phyloP scores from a whole-genome alignment of 1,284 basidiomycete species.

The Tilletia walkeri region DNA sequence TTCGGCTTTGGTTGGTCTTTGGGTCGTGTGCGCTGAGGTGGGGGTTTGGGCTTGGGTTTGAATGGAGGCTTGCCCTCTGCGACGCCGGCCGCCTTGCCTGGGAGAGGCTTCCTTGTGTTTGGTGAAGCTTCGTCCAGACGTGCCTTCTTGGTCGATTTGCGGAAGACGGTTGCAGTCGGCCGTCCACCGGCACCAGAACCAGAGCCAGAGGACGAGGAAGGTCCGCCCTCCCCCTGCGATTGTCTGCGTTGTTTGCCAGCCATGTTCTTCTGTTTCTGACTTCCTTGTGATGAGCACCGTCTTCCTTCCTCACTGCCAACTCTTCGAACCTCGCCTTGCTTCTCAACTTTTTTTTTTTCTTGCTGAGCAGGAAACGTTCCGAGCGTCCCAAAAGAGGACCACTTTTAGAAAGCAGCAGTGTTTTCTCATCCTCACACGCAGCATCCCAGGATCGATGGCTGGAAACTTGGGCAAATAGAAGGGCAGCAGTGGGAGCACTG shows the following conservation, averaged over 20 bases:
- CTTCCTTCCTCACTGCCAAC: no score
- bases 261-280: background rate
- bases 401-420: no score
- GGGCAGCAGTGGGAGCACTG: no score
- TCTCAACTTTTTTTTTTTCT: no score
- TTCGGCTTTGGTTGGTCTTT: constrained; percentile 39
- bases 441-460: no score
- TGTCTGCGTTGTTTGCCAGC: background rate
- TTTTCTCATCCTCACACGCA: no score
- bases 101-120: background rate
- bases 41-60: constrained; percentile 19
- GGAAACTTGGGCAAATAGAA: no score
- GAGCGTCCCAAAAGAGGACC: no score
- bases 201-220: background rate
- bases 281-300: no score
- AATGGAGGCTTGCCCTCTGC: background rate
- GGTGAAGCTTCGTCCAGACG: constrained; percentile 24
- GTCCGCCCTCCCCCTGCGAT: background rate
- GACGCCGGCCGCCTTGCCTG: background rate
- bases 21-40: constrained; percentile 27
- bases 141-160: constrained; percentile 39
- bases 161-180: constrained; percentile 35
- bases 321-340: no score
- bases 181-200: constrained; percentile 9
- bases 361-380: no score